These are phyloP conservation scores for Yamadazyma phyllophila DNA, from an alignment of 805 yeast genomes.

Conservation along the genomic window DNA sequence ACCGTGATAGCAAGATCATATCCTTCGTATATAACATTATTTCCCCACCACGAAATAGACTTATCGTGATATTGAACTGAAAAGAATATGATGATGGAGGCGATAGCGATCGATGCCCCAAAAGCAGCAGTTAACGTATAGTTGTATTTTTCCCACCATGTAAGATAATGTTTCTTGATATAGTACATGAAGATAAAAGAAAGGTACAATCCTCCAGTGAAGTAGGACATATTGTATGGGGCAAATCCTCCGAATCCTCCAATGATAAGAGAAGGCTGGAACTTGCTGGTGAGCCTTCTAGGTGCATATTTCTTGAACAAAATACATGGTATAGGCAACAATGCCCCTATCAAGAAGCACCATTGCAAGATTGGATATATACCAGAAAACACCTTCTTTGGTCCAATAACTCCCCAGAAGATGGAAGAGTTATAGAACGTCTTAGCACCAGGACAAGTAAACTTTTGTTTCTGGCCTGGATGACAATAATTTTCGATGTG, in stretches of 20 bases:
- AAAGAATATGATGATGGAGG: conserved; percentile 58
- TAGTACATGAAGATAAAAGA: conserved; percentile 57
- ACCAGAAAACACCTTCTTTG: conserved; percentile 51
- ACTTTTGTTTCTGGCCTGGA: conserved; percentile 29
- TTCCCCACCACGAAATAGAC: conserved; percentile 65
- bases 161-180: conserved; percentile 44
- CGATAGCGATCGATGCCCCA: conserved; percentile 58
- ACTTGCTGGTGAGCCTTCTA: conserved; percentile 23
- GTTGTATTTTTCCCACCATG: conserved; percentile 73
- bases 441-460: conserved; percentile 40
- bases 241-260: conserved; percentile 48
- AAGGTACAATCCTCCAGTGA: conserved; percentile 58
- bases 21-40: conserved; percentile 29
- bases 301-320: conserved; percentile 37
- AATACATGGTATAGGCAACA: conserved; percentile 35
- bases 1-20: conserved; percentile 34
- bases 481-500: conserved; percentile 35
- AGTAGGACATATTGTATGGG: conserved; percentile 49
- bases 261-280: conserved; percentile 55
- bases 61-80: conserved; percentile 45
- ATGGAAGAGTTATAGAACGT: conserved; percentile 52
- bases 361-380: conserved; percentile 52
- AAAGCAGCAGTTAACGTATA: conserved; percentile 57
- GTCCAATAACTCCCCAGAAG: conserved; percentile 59
- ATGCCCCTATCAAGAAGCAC: conserved; percentile 56